Conservation (phyloP, 164 flowering plant species). For the Vitis riparia region DNA sequence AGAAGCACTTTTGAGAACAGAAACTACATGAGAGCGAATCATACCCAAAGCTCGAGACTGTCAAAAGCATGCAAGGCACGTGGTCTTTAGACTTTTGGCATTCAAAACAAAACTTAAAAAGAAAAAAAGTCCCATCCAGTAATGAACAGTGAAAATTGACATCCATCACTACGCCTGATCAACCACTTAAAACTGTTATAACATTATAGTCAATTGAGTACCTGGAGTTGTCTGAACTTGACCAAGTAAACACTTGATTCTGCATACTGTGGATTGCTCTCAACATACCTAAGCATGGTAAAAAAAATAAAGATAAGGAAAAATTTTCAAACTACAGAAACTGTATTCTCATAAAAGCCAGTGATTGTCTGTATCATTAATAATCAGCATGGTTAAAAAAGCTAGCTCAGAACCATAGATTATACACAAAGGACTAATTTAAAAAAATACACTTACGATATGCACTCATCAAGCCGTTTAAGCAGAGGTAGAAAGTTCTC, state of each 20-base stretch:
- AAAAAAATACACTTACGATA: conserved; percentile 63
- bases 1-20: conserved; percentile 84
- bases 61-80: conserved; percentile 7
- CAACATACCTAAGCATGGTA: conserved; percentile 68
- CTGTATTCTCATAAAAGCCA: not conserved
- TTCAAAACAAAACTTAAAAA: conserved; percentile 1
- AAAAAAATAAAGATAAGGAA: not conserved
- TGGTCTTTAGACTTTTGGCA: conserved; percentile 1
- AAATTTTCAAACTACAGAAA: not conserved
- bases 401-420: not conserved
- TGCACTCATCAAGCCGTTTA: conserved; percentile 91
- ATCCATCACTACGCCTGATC: not conserved
- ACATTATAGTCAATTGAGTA: conserved; percentile 17
- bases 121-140: not conserved
- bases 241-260: conserved; percentile 94
- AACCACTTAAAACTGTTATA: not conserved
- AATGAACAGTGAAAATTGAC: not conserved
- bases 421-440: not conserved
- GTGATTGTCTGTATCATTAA: not conserved
- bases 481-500: conserved; percentile 82
- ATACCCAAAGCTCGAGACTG: conserved; percentile 94
- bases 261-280: conserved; percentile 92
- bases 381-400: not conserved
- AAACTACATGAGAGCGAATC: conserved; percentile 83
- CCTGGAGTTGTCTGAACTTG: conserved; percentile 95